A percentile compares a stretch with the other conserved stretches of the same genome.
These are phyloP conservation scores for Paramecium primaurelia DNA, from an alignment of 73 alveolate species.

Conservation along the genomic window DNA sequence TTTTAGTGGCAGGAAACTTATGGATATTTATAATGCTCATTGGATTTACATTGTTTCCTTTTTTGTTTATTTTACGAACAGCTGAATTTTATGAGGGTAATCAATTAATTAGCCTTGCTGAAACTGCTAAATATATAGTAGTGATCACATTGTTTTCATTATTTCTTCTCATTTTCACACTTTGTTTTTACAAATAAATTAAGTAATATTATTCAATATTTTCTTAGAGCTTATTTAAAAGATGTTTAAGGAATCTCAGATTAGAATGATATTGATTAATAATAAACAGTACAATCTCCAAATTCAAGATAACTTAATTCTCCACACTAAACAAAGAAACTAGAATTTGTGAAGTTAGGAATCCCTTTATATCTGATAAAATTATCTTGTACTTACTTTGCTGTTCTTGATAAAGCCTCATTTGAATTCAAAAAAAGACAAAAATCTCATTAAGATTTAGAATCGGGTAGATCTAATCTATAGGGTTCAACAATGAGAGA, in stretches of 20 bases:
- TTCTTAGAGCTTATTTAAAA: background rate
- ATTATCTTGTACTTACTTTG: slow-evolving; percentile 30
- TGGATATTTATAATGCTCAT: slow-evolving; percentile 19
- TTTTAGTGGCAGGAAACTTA: slow-evolving; percentile 37
- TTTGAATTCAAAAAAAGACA: background rate
- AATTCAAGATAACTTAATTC: background rate
- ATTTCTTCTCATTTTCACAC: background rate
- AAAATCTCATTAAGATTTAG: background rate
- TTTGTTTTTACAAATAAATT: slow-evolving; percentile 12
- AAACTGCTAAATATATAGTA: slow-evolving; percentile 8
- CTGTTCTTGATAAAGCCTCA: background rate
- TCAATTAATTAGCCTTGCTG: background rate
- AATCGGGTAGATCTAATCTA: background rate
- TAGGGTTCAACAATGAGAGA: background rate
- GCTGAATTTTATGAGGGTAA: slow-evolving; percentile 14
- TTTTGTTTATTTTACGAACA: background rate
- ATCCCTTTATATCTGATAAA: slow-evolving; percentile 31
- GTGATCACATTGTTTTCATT: background rate
- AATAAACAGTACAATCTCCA: background rate
- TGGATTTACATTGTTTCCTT: slow-evolving; percentile 38
- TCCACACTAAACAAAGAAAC: background rate
- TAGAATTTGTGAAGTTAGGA: background rate
- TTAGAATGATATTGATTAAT: background rate
- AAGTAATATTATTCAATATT: background rate
- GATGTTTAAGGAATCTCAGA: slow-evolving; percentile 40